Conservation (phyloP, 139 green algal genomes). For the Zygnema cylindricum region DNA sequence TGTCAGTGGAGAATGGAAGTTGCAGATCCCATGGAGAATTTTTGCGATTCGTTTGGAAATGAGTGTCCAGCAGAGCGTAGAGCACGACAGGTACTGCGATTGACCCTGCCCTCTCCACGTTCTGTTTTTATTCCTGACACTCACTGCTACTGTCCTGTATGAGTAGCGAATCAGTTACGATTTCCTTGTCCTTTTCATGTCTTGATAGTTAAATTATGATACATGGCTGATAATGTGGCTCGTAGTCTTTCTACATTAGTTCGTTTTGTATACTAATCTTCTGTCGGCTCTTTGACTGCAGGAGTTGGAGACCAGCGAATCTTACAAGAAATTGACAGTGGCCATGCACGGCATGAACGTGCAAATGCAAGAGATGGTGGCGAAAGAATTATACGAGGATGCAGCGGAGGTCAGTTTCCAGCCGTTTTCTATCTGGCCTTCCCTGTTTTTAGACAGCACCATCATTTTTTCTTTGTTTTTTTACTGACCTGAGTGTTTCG, state of each 20-base stretch:
- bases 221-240: not conserved
- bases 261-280: too few species aligned
- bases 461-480: constrained; percentile 9
- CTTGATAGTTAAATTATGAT: constrained; percentile 5
- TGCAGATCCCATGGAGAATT: constrained; percentile 48
- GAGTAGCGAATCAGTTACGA: too few species aligned
- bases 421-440: not conserved
- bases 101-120: too few species aligned
- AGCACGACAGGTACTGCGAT: constrained; percentile 50
- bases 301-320: constrained; percentile 45
- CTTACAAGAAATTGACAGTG: constrained; percentile 6
- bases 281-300: too few species aligned
- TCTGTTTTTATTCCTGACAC: too few species aligned
- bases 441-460: not conserved
- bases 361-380: constrained; percentile 19
- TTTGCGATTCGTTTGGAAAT: constrained; percentile 52
- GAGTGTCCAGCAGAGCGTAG: constrained; percentile 46
- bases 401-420: constrained; percentile 9
- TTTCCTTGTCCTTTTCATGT: too few species aligned
- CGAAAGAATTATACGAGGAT: constrained; percentile 34
- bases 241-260: too few species aligned
- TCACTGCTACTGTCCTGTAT: too few species aligned
- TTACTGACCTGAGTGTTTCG: too few species aligned
- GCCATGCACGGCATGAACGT: constrained; percentile 16
- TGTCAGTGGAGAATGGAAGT: constrained; percentile 49